Conservation (phyloP, 352 stramenopile genomes). For the Pythium diclinum region DNA sequence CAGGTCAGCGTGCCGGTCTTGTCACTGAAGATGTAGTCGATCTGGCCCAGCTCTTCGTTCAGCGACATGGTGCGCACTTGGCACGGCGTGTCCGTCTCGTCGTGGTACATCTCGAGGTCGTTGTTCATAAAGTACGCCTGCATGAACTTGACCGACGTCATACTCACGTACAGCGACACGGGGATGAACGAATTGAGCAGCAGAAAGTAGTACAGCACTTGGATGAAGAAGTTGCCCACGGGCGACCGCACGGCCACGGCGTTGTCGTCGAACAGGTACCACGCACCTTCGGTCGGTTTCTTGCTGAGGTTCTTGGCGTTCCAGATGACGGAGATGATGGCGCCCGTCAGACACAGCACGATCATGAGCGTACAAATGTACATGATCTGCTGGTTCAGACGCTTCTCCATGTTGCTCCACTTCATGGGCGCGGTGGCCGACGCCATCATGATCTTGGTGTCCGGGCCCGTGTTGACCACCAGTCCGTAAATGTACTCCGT, state of each 20-base stretch:
- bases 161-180: slow-evolving; percentile 93
- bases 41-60: slow-evolving; percentile 93
- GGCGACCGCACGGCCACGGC: slow-evolving; percentile 52
- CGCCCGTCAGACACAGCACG: slow-evolving; percentile 64
- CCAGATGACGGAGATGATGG: slow-evolving; percentile 62
- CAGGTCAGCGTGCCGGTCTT: slow-evolving; percentile 96
- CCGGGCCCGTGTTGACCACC: slow-evolving; percentile 89
- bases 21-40: slow-evolving; percentile 92
- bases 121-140: slow-evolving; percentile 91
- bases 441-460: slow-evolving; percentile 91
- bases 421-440: slow-evolving; percentile 76
- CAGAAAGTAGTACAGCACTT: slow-evolving; percentile 90
- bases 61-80: slow-evolving; percentile 91
- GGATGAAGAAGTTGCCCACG: slow-evolving; percentile 83
- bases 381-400: slow-evolving; percentile 77
- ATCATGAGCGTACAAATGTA: slow-evolving; percentile 86
- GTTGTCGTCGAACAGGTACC: slow-evolving; percentile 65
- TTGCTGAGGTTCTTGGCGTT: slow-evolving; percentile 59
- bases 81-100: slow-evolving; percentile 90
- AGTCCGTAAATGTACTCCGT: slow-evolving; percentile 90
- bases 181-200: slow-evolving; percentile 94
- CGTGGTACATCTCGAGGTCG: slow-evolving; percentile 92
- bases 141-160: slow-evolving; percentile 93
- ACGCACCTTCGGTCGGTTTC: slow-evolving; percentile 36
- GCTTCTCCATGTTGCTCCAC: slow-evolving; percentile 86